Evolutionary conservation across 495 filamentous ascomycete genomes (phyloP).

Genomic region (Penicillium manginii): DNA sequence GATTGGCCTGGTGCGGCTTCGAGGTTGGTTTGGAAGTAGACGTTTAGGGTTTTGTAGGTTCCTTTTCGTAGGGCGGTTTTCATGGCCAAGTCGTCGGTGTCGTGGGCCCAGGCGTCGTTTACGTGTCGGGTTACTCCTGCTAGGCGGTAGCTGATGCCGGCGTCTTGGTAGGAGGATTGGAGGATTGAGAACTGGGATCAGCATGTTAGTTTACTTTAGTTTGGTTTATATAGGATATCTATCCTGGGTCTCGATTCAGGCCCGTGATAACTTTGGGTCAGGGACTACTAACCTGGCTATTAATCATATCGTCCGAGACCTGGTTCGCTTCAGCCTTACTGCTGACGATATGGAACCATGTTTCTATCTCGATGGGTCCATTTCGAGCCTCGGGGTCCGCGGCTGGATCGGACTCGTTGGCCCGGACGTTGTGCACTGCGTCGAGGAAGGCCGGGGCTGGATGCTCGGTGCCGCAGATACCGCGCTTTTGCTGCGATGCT

Average conservation of each 20-base stretch:
- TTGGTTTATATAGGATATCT: no score
- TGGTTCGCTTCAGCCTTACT: slow-evolving; percentile 34
- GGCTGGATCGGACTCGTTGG: slow-evolving; percentile 16
- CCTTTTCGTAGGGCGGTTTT: slow-evolving; percentile 65
- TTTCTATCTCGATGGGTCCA: slow-evolving; percentile 48
- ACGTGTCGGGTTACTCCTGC: slow-evolving; percentile 71
- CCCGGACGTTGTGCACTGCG: slow-evolving; percentile 32
- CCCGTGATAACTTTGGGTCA: no score
- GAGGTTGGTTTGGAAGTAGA: slow-evolving; percentile 57
- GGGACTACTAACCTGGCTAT: slow-evolving; percentile 44
- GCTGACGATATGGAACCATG: slow-evolving; percentile 53
- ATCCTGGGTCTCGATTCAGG: no score
- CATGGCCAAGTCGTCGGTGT: slow-evolving; percentile 61
- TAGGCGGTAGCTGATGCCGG: slow-evolving; percentile 58
- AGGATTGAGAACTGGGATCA: slow-evolving; percentile 41
- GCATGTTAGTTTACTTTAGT: no score
- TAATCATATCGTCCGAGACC: slow-evolving; percentile 46
- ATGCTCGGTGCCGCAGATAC: slow-evolving; percentile 43
- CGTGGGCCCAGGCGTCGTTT: slow-evolving; percentile 70
- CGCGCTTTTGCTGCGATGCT: slow-evolving; percentile 21
- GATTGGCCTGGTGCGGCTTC: slow-evolving; percentile 29
- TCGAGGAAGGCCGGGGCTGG: slow-evolving; percentile 35
- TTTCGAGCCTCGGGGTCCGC: slow-evolving; percentile 27
- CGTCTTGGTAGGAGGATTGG: slow-evolving; percentile 45
- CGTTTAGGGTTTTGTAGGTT: slow-evolving; percentile 51